Conservation (phyloP, 306 rosid species). For the Begonia masoniana region DNA sequence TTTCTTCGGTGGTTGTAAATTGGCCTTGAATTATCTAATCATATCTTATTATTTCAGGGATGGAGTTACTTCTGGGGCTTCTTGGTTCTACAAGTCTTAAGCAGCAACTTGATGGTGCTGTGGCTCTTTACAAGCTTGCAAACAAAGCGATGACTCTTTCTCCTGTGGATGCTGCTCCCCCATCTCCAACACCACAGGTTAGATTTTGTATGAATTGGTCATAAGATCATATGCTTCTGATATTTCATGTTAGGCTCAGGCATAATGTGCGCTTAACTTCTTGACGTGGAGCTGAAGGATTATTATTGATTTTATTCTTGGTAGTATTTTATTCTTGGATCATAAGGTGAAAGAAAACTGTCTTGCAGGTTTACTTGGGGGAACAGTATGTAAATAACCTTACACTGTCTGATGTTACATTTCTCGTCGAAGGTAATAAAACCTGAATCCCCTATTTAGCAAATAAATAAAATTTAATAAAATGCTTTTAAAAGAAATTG, state of each 20-base stretch:
- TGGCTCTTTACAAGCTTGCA: constrained; percentile 78
- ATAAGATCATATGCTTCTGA: background rate
- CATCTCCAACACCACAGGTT: constrained; percentile 96
- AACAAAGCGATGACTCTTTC: constrained; percentile 65
- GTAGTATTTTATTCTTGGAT: background rate
- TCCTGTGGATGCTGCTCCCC: constrained; percentile 92
- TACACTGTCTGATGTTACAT: constrained; percentile 80
- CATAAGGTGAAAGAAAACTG: background rate
- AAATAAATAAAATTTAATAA: background rate
- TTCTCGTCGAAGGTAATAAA: constrained; percentile 83
- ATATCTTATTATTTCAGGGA: constrained; percentile 33
- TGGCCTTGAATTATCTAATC: too few relatives aligned
- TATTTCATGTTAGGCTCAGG: background rate
- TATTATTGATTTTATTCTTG: background rate
- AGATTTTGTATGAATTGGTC: constrained; percentile 3
- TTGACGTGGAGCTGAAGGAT: too few relatives aligned
- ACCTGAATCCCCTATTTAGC: constrained; percentile 5
- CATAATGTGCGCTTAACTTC: too few relatives aligned
- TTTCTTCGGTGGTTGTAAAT: too few relatives aligned
- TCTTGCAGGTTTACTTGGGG: constrained; percentile 87
- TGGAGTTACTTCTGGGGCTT: constrained; percentile 85
- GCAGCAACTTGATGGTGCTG: constrained; percentile 93
- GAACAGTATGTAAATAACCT: constrained; percentile 78
- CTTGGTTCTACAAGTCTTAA: constrained; percentile 55
- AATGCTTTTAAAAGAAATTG: constrained; percentile 4